Evolutionary conservation across 768 basidiomycete species (phyloP), one percentile per base, ranked within the genome.

Genomic region (Suillus weaverae): DNA sequence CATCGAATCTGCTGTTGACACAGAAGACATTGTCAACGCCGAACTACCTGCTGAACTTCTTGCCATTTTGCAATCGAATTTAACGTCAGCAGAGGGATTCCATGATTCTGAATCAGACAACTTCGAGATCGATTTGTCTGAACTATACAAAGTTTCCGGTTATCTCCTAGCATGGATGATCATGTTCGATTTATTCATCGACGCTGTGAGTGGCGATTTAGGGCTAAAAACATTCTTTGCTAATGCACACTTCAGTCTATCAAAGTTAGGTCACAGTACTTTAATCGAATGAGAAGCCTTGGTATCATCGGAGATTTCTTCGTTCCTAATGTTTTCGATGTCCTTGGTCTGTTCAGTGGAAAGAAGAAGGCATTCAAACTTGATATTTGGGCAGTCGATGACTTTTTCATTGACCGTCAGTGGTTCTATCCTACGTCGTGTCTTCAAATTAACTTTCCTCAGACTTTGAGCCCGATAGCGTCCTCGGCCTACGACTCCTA

Each of bases 101-200:
- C 64, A 68, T 1, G 81, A 81, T 41, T 70, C 76, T 2, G 75
- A 79, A 2, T 78, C 80, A 59, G 74, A 80, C 67, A 80, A 85
- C 62, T 57, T 76, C 65, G 33, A 38, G n/a, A 35, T 33, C 18
- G 9, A 35, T 26, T 39, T 9, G 22, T 33, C 56, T 6, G 67
- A 59, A 65, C 72, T 68, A 63, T 67, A 75, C 81, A 81, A 79
- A 57, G 72, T 84, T 2, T 87, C 92, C 66, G 87, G 89, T 4
- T 85, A 86, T 67, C 77, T 97, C n/a, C 83, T 97, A 10, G 85
- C 84, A 2, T 97, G 95, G 95, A 92, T 96, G 89, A 78, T 94
- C n/a, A 73, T 89, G 1, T 89, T 97, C 66, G 93, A 95, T 70
- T 80, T 91, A 22, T 97, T 97, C 76, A 79, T 81, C 32, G 88